phyloP scores from a whole-genome alignment of 2,329 filamentous ascomycete genomes.

The Aspergillus sp. region DNA sequence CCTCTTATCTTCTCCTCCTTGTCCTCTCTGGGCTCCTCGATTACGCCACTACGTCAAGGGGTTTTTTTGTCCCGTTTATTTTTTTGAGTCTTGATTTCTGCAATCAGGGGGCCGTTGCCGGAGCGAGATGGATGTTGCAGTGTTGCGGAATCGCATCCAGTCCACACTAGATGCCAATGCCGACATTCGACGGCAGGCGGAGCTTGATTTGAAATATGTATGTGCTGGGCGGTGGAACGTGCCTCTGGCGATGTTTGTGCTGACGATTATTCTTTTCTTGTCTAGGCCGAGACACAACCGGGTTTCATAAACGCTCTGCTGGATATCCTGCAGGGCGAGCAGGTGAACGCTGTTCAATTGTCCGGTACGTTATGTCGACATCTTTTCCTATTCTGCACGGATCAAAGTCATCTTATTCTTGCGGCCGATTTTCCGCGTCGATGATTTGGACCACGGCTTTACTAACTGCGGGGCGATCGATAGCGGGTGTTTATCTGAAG shows the following conservation, averaged over 20 bases:
- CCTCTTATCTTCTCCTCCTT: conserved; percentile 21
- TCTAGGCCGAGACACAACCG: conserved; percentile 81
- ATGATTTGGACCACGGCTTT: background rate
- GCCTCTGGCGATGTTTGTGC: background rate
- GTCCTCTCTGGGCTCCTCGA: conserved; percentile 14
- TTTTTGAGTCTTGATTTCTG: conserved; percentile 26
- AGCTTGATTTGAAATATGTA: conserved; percentile 66
- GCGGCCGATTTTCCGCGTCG: background rate
- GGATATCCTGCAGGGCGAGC: conserved; percentile 85
- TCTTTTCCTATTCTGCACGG: conserved; percentile 6
- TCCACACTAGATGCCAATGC: conserved; percentile 64
- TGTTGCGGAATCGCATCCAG: conserved; percentile 63
- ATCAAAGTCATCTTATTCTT: background rate
- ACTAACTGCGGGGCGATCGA: conserved; percentile 13
- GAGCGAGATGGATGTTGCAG: conserved; percentile 59
- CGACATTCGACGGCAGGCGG: conserved; percentile 61
- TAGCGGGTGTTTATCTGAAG: conserved; percentile 96
- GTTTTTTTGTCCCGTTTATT: conserved; percentile 20
- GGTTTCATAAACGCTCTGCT: conserved; percentile 90
- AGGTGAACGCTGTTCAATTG: conserved; percentile 78
- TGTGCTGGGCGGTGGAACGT: conserved; percentile 27
- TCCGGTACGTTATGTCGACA: conserved; percentile 66
- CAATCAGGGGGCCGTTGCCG: conserved; percentile 34
- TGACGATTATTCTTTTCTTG: conserved; percentile 9
- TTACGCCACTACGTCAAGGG: conserved; percentile 23